Percentiles rank a stretch among this genome's conserved stretches.
These are phyloP conservation scores for Mortierella sp. DNA, from an alignment of 371 early-diverging fungal species.

Conservation along the genomic window DNA sequence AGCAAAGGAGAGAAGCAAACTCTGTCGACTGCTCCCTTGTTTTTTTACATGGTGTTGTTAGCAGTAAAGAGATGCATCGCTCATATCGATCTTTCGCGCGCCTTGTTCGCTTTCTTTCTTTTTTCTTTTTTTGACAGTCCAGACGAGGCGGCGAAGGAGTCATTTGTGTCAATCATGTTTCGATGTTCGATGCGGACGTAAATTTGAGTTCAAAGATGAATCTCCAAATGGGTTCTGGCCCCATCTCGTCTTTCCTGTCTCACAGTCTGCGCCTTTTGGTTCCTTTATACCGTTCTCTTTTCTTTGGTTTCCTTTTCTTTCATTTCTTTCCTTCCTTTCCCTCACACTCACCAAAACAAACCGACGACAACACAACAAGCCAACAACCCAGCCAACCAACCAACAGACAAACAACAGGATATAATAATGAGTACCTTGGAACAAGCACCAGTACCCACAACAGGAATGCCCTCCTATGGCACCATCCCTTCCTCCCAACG, in stretches of 20 bases:
- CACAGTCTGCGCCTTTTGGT: too few relatives aligned
- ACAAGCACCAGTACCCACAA: neutral
- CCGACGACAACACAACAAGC: too few relatives aligned
- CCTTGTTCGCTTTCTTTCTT: too few relatives aligned
- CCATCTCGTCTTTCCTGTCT: neutral
- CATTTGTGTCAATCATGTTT: too few relatives aligned
- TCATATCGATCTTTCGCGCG: too few relatives aligned
- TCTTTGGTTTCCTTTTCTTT: neutral
- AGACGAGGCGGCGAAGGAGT: too few relatives aligned
- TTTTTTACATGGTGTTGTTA: neutral
- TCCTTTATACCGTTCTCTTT: neutral
- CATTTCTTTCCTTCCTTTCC: neutral
- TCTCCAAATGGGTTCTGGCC: neutral
- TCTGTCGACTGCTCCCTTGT: neutral
- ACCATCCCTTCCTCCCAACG: constrained; percentile 10
- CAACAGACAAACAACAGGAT: neutral
- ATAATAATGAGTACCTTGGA: neutral
- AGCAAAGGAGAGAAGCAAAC: neutral
- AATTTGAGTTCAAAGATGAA: too few relatives aligned
- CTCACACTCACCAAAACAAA: too few relatives aligned
- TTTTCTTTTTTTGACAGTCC: too few relatives aligned
- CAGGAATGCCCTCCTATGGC: constrained; percentile 5
- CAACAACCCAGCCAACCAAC: neutral
- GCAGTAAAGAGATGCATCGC: too few relatives aligned
- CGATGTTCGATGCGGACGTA: too few relatives aligned